A percentile compares a stretch with the other conserved stretches of the same genome.
These are phyloP conservation scores for Whalleya microplaca DNA, from an alignment of 2,329 filamentous ascomycete species.

Conservation along the genomic window DNA sequence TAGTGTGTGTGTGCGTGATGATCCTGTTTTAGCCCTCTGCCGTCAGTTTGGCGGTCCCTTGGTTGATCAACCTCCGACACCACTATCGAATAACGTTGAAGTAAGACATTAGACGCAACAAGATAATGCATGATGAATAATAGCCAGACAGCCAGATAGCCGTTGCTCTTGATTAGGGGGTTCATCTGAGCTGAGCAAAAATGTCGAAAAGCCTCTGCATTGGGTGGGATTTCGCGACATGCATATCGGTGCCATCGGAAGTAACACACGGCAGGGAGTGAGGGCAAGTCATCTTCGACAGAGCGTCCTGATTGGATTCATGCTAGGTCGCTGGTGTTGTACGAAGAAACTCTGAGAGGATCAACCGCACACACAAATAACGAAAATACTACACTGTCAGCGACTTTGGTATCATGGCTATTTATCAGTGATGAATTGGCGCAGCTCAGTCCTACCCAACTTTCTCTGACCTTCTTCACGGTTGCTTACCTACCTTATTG, in stretches of 20 bases:
- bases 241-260: constrained; percentile 11
- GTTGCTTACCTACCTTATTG: background rate
- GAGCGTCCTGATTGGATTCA: constrained; percentile 14
- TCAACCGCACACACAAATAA: constrained; percentile 19
- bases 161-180: background rate
- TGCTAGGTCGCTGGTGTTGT: constrained; percentile 2
- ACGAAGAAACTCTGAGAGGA: constrained; percentile 22
- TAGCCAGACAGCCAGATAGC: background rate
- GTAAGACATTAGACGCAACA: constrained; percentile 4
- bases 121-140: constrained; percentile 9
- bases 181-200: constrained; percentile 10
- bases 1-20: background rate
- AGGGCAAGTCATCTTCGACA: constrained; percentile 7
- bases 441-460: constrained; percentile 11
- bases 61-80: constrained; percentile 1
- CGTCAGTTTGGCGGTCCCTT: no score
- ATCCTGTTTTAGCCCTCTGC: no score
- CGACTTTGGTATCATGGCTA: constrained; percentile 19
- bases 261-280: constrained; percentile 9
- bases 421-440: constrained; percentile 8
- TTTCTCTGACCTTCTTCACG: background rate
- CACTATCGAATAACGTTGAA: background rate
- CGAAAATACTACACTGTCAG: constrained; percentile 22
- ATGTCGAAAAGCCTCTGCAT: constrained; percentile 17
- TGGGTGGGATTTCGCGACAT: constrained; percentile 18